Base-by-base conservation (phyloP, 768 basidiomycete genomes). In the Xerocomus brunneocitrinus region DNA sequence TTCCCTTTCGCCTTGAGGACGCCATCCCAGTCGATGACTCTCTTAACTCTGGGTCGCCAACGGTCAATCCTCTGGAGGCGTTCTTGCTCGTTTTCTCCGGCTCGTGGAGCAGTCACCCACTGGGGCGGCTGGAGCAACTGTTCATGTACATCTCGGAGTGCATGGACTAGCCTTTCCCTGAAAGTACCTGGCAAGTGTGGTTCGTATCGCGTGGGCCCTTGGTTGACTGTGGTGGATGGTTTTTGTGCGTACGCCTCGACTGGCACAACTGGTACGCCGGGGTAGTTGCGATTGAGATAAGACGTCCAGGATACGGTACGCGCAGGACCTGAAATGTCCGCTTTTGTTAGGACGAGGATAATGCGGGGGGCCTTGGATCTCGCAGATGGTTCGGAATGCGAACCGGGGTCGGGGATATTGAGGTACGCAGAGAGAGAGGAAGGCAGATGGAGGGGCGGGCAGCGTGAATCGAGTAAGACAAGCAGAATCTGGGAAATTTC, bases 401-500 rank as follows among this genome's bases (percentile, higher is more conserved):
- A 48, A 50, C 30, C 10, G 8, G 19, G 19, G 19, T 19, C 19
- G 24, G 58, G 53, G 2, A 67, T 50, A 7, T 52, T 19, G 34
- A 97, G 79, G 71, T 89, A 87, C 4, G 73, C 56, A 14, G 80
- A 71, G 38, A 98, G 80, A 0, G 92, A 91, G 1, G 86, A 79
- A 1, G 94, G 93, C 61, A 84, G 87, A 68, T 97, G 95, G 3
- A 97, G 71, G 0, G 84, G 79, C 0, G 95, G 94, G 64, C 91
- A 94, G 38, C 95, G 86, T 14, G 89, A 87, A 68, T 97, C 95
- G 32, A 95, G 77, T 40, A 98, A 80, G 47, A 95, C 78, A 46
- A 97, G 81, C 19, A 98, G 75, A 58, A 98, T 90, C 61, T 93
- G 82, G 0, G 91, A 91, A 25, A 89, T 87, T 71, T 98, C 95